phyloP scores from a whole-genome alignment of 768 basidiomycete species.

The Sporobolomyces roseus region DNA sequence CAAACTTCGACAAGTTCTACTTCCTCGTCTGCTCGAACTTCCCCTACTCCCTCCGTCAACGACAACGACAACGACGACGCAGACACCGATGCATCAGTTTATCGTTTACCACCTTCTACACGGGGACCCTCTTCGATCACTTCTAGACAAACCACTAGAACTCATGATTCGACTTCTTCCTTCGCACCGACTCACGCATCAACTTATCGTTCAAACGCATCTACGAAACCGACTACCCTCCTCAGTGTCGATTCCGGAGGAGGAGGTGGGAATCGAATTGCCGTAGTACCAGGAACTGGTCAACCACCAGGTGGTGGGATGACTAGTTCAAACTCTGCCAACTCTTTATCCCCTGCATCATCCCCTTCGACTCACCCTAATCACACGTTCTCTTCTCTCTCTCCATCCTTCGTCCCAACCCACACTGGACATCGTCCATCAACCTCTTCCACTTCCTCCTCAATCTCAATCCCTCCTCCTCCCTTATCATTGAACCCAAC shows the following conservation, averaged over 20 bases:
- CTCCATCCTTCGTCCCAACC: background rate
- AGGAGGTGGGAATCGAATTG: constrained; percentile 55
- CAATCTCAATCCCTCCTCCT: background rate
- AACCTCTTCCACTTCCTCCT: background rate
- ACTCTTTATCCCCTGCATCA: constrained; percentile 57
- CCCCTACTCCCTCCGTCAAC: background rate
- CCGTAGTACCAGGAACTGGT: constrained; percentile 52
- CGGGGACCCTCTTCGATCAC: constrained; percentile 64
- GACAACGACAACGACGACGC: constrained; percentile 56
- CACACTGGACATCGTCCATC: no score
- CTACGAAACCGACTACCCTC: constrained; percentile 91
- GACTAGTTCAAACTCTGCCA: no score
- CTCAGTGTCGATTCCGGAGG: constrained; percentile 70
- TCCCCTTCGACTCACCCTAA: no score
- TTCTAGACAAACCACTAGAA: constrained; percentile 57
- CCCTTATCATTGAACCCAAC: background rate
- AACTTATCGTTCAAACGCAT: constrained; percentile 46
- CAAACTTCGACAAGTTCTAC: background rate
- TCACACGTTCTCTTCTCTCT: background rate
- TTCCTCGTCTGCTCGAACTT: background rate
- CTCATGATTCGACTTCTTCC: constrained; percentile 52
- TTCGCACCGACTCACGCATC: constrained; percentile 68
- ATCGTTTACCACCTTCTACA: constrained; percentile 83
- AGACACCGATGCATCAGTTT: constrained; percentile 88
- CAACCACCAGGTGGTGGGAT: no score